These are phyloP conservation scores for Streptanthus diversifolius DNA, from an alignment of 345 rosid genomes.

Conservation along the genomic window DNA sequence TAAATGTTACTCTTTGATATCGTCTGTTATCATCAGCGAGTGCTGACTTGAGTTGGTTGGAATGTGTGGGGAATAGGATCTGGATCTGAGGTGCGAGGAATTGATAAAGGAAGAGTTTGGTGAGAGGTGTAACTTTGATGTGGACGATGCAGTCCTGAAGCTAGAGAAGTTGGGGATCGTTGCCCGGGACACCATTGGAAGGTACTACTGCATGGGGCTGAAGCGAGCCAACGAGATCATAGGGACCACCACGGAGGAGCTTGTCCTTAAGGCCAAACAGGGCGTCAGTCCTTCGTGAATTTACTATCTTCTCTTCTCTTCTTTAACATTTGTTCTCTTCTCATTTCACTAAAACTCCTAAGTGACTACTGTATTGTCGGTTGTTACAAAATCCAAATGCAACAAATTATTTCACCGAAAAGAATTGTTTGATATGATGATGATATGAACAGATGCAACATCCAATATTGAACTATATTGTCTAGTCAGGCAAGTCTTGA, in stretches of 20 bases:
- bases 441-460: not conserved
- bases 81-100: constrained; percentile 80
- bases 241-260: constrained; percentile 86
- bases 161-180: constrained; percentile 82
- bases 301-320: not conserved
- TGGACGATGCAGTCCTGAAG: constrained; percentile 89
- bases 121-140: constrained; percentile 83
- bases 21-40: not conserved
- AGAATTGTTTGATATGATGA: not conserved
- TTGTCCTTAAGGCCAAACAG: constrained; percentile 77
- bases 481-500: not conserved
- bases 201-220: constrained; percentile 65
- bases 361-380: not conserved
- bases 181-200: constrained; percentile 75
- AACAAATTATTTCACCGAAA: not conserved
- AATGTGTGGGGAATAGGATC: constrained; percentile 50
- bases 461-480: not conserved
- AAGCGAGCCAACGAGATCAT: constrained; percentile 86
- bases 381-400: constrained; percentile 11
- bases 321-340: constrained; percentile 18
- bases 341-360: not conserved
- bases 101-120: constrained; percentile 75
- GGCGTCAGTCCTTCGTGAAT: constrained; percentile 41
- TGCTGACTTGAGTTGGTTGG: constrained; percentile 5
- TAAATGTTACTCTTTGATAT: not conserved